These are phyloP conservation scores for Paraleonurus japonicus DNA, from an alignment of 257 asterid species.

Conservation along the genomic window DNA sequence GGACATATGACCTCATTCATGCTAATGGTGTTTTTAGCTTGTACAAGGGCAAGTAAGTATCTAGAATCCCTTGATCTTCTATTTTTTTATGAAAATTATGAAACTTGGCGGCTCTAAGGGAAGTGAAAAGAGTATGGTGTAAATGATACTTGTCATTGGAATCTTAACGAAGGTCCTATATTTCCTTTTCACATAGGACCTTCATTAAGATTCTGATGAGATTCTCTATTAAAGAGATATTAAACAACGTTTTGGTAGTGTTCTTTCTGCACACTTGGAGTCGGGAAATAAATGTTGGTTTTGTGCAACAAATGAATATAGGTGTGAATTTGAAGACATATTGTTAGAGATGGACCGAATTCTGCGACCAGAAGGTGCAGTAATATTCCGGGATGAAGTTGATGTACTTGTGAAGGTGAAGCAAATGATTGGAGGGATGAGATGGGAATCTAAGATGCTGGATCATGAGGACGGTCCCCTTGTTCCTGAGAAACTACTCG, in stretches of 20 bases:
- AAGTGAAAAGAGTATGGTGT: too few relatives aligned
- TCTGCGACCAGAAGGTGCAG: conserved; percentile 92
- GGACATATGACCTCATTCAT: conserved; percentile 94
- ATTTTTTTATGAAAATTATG: too few relatives aligned
- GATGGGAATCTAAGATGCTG: conserved; percentile 72
- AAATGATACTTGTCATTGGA: too few relatives aligned
- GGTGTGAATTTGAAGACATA: conserved; percentile 86
- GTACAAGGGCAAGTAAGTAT: conserved; percentile 81
- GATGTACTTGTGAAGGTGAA: conserved; percentile 83
- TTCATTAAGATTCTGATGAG: too few relatives aligned
- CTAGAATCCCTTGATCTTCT: conserved; percentile 14
- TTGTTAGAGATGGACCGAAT: conserved; percentile 94
- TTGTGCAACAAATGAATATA: conserved; percentile 22
- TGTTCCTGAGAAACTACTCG: conserved; percentile 72
- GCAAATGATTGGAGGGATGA: conserved; percentile 73
- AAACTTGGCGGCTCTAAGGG: too few relatives aligned
- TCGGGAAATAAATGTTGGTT: not conserved
- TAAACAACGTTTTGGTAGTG: not conserved
- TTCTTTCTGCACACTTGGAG: not conserved
- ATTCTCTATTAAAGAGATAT: not conserved
- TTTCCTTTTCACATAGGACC: too few relatives aligned
- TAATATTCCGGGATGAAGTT: conserved; percentile 83
- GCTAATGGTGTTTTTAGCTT: conserved; percentile 86
- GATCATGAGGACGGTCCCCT: conserved; percentile 98
- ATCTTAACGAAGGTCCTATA: too few relatives aligned